Evolutionary conservation across 768 basidiomycete genomes (phyloP).

Genomic region (Tylopilus subfusipes): DNA sequence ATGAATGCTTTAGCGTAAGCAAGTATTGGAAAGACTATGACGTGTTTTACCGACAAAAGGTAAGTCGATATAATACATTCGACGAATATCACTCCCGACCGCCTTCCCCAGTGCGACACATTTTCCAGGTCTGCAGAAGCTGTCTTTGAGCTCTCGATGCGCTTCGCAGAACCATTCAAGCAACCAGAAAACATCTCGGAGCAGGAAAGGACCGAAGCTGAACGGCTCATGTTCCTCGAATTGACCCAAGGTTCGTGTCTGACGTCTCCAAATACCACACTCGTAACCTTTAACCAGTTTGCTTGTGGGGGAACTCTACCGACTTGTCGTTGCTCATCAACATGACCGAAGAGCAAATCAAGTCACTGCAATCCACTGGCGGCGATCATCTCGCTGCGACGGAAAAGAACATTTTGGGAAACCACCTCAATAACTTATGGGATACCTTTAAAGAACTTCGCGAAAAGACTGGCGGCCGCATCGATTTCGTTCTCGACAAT

Average conservation of each 20-base stretch:
- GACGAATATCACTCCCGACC: slow-evolving; percentile 5
- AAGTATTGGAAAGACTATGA: slow-evolving; percentile 90
- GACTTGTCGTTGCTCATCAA: slow-evolving; percentile 93
- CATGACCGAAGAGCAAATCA: slow-evolving; percentile 98
- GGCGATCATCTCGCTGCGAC: slow-evolving; percentile 94
- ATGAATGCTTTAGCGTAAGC: slow-evolving; percentile 90
- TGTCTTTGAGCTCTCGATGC: slow-evolving; percentile 89
- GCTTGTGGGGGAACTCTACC: slow-evolving; percentile 96
- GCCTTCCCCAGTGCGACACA: slow-evolving; percentile 70
- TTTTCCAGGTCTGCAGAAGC: slow-evolving; percentile 90
- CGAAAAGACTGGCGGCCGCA: slow-evolving; percentile 65
- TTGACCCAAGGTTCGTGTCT: slow-evolving; percentile 72
- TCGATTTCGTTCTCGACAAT: slow-evolving; percentile 84
- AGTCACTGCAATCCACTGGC: slow-evolving; percentile 91
- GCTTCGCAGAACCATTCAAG: slow-evolving; percentile 84
- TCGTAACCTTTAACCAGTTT: slow-evolving; percentile 49
- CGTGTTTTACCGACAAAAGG: slow-evolving; percentile 94
- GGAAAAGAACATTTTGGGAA: slow-evolving; percentile 94
- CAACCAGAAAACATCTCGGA: slow-evolving; percentile 50
- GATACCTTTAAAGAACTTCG: slow-evolving; percentile 66
- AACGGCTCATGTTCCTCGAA: slow-evolving; percentile 86
- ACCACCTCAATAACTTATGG: slow-evolving; percentile 72
- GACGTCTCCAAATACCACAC: background rate
- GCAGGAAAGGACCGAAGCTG: slow-evolving; percentile 59
- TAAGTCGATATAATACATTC: slow-evolving; percentile 21